Percentiles rank a stretch among this genome's conserved stretches.
phyloP scores from a whole-genome alignment of 257 asterid genomes.

The Coffea eugenioides region DNA sequence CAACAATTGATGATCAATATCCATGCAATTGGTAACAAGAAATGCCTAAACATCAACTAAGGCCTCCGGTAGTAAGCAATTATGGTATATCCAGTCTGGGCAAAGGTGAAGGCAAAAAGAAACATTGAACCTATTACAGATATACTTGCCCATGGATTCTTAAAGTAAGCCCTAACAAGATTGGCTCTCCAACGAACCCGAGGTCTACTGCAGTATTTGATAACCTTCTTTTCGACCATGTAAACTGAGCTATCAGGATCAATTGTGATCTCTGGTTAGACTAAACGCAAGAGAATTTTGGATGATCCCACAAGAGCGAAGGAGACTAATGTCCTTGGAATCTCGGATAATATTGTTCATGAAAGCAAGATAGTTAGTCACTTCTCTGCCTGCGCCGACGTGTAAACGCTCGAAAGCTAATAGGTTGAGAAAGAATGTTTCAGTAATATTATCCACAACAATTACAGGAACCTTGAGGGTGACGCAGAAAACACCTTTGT shows the following conservation, averaged over 20 bases:
- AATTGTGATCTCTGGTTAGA: conserved; percentile 42
- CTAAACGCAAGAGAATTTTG: conserved; percentile 38
- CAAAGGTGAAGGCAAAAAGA: conserved; percentile 47
- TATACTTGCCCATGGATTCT: conserved; percentile 50
- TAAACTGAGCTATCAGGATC: conserved; percentile 47
- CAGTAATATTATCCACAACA: conserved; percentile 41
- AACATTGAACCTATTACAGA: conserved; percentile 46
- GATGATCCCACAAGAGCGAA: conserved; percentile 37
- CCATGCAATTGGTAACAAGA: too few relatives aligned
- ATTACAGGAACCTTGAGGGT: conserved; percentile 45
- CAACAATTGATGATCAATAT: too few relatives aligned
- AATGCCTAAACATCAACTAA: too few relatives aligned
- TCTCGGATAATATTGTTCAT: conserved; percentile 53
- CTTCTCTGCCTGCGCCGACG: conserved; percentile 46
- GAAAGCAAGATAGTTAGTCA: conserved; percentile 48
- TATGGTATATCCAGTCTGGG: conserved; percentile 35
- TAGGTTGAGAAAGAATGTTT: conserved; percentile 43
- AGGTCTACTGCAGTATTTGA: conserved; percentile 39
- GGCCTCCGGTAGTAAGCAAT: conserved; percentile 21
- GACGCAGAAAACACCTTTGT: conserved; percentile 8
- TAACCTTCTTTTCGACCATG: conserved; percentile 35
- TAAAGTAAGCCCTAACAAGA: conserved; percentile 49
- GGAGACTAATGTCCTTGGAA: conserved; percentile 41
- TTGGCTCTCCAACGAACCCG: conserved; percentile 56
- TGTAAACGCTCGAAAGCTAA: conserved; percentile 52